Base-by-base conservation (phyloP, 1,139 yeast genomes). In the Blastobotrys capitulatus region DNA sequence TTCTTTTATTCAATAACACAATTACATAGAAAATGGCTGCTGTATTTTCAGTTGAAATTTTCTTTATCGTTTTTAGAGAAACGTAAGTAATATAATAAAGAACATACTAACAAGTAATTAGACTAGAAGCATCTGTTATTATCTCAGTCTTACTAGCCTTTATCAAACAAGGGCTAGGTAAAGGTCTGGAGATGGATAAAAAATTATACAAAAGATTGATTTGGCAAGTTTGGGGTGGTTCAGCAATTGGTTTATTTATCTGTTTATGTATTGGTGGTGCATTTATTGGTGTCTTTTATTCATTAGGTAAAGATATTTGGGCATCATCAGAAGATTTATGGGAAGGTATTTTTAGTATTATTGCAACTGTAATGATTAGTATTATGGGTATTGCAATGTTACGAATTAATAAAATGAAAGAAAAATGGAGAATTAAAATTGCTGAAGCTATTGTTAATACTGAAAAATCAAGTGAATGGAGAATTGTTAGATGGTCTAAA, bases 381-480 rank as follows among this genome's bases (percentile, higher is more conserved):
- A 61, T 82, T 44, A 89, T 90, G 97, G 97, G 97, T 47, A 72
- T 90, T 59, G 94, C 95, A 62, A 86, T 90, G 84, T 77, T 90
- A 61, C 78, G 96, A 65, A 77, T 90, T 64, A 88, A 90, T 68
- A 90, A 89, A 72, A 78, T 90, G 82, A 83, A 86, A 68, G 92
- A 82, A 60, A 90, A 89, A 70, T 90, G 96, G 88, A 82, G 96
- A 73, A 76, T 87, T 57, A 90, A 90, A 71, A 77, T 90, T 61
- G 95, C 96, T 16, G 78, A 77, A 56, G 86, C 94, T 38, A 75
- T 84, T 53, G 67, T 80, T 47, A 75, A 77, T 55, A 63, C 60
- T 32, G 78, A 61, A 42, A 56, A 57, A 32, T 39, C 53, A 25
- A 54, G 55, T 8, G 46, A 54, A 25, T 56, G 57, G 58, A 58